phyloP scores from a whole-genome alignment of 371 early-diverging fungal genomes.

The Chytridium lagenaria region DNA sequence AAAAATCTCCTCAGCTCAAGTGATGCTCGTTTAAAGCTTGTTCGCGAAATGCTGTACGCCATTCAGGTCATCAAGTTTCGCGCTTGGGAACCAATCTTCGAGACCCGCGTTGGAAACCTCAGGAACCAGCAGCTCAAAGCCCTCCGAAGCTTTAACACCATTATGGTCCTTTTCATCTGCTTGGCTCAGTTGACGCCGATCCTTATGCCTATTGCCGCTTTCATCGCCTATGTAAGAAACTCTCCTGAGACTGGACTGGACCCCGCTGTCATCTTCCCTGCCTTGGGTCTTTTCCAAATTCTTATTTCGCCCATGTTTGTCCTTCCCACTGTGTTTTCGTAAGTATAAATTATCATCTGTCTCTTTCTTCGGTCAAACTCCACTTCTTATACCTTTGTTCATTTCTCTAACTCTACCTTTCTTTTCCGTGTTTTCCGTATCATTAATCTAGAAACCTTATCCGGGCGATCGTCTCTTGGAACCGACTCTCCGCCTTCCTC shows the following conservation, averaged over 20 bases:
- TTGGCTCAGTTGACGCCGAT: conserved; percentile 40
- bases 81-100: conserved; percentile 37
- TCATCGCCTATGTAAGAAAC: conserved; percentile 27
- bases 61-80: conserved; percentile 45
- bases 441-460: too few relatives aligned
- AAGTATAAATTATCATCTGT: background rate
- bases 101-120: conserved; percentile 24
- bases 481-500: conserved; percentile 19
- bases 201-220: conserved; percentile 44
- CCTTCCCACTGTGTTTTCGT: conserved; percentile 23
- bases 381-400: too few relatives aligned
- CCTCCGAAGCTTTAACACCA: conserved; percentile 11
- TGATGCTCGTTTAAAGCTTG: conserved; percentile 33
- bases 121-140: conserved; percentile 29
- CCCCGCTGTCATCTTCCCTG: conserved; percentile 42
- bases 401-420: too few relatives aligned
- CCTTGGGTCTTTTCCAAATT: conserved; percentile 39
- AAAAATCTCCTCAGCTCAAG: conserved; percentile 23
- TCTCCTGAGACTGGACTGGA: conserved; percentile 12
- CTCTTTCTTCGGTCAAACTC: background rate
- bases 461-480: conserved; percentile 19
- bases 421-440: too few relatives aligned
- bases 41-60: conserved; percentile 41
- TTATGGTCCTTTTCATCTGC: conserved; percentile 5
- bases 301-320: conserved; percentile 32